Conservation (phyloP, 805 yeast species). For the Teunomyces atbi region DNA sequence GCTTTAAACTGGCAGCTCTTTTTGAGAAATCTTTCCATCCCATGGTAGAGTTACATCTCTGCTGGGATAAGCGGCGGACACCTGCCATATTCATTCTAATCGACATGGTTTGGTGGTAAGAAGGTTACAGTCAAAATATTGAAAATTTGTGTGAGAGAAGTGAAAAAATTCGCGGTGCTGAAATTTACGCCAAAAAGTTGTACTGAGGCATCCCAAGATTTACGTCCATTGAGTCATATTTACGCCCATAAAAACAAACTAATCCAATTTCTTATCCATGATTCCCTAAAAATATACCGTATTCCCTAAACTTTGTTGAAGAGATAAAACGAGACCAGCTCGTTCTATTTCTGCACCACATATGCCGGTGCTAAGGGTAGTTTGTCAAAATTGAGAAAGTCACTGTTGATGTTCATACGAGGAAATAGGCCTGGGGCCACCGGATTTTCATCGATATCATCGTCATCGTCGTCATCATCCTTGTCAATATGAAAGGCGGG, state of each 20-base stretch:
- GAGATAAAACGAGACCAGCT: not conserved
- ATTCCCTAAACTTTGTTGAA: not conserved
- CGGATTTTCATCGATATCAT: slow-evolving; percentile 19
- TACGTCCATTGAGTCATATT: not conserved
- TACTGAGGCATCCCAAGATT: not conserved
- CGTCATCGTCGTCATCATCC: slow-evolving; percentile 11
- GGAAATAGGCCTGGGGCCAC: slow-evolving; percentile 41
- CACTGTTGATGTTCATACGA: slow-evolving; percentile 14
- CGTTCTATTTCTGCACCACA: slow-evolving; percentile 10
- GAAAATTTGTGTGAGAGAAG: not conserved
- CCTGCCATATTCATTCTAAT: not conserved
- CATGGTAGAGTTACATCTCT: slow-evolving; percentile 9
- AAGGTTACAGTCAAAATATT: not conserved
- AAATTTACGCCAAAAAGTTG: not conserved
- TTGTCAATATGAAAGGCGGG: slow-evolving; percentile 8
- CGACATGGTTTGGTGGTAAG: not conserved
- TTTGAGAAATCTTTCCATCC: slow-evolving; percentile 34
- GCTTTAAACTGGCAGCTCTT: slow-evolving; percentile 28
- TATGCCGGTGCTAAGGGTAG: slow-evolving; percentile 31
- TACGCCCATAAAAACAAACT: not conserved
- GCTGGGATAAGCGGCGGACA: not conserved
- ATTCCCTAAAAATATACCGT: not conserved
- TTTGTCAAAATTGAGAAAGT: slow-evolving; percentile 23
- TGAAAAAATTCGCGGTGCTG: not conserved
- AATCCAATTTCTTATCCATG: not conserved